Base-by-base conservation (phyloP, 345 rosid species). In the Streptanthus diversifolius region DNA sequence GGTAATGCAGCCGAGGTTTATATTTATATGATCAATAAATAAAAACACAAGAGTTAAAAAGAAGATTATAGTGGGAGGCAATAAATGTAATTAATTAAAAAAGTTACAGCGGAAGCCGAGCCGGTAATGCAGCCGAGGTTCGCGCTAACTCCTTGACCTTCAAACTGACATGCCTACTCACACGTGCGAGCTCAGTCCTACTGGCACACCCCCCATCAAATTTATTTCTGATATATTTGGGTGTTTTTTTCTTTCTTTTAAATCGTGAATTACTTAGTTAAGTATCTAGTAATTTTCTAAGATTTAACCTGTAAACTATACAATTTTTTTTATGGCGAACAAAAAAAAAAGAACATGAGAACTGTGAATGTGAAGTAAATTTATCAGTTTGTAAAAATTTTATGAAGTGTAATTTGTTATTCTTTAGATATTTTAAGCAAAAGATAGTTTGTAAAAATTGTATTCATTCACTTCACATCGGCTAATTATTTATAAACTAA, bases 51-150 rank as follows among this genome's bases (percentile, higher is more conserved):
- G 72, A 48, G 47, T 54, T 64, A 37, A 54, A 54, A 44, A 45
- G 40, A 63, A 51, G 49, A 52, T 52, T 24, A n/a, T n/a, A 70
- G 49, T 24, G 63, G 41, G 57, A 22, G 56, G 56, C 56, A 51
- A 19, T 1, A 10, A 49, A 47, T 8, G 5, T 47, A 25, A 47
- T 18, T 47, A 47, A 47, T 19, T 19, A 18, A 45, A 3, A 8
- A 41, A 41, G 12, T 22, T 22, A 51, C 24, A 51, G 14, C 56
- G 56, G 57, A 44, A 81, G 89, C 83, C 76, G 80, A 83, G 88
- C 88, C 86, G 79, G 69, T 37, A 62, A 54, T 37, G 58, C 71
- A 87, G 91, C 83, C 90, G 88, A 78, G 70, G 75, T 77, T 82
- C 30, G 66, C 83, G 90, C 83, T 74, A 37, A 44, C 55, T 71